Conservation (phyloP, 2,329 filamentous ascomycete genomes). For the Epicoccum sorghinum region DNA sequence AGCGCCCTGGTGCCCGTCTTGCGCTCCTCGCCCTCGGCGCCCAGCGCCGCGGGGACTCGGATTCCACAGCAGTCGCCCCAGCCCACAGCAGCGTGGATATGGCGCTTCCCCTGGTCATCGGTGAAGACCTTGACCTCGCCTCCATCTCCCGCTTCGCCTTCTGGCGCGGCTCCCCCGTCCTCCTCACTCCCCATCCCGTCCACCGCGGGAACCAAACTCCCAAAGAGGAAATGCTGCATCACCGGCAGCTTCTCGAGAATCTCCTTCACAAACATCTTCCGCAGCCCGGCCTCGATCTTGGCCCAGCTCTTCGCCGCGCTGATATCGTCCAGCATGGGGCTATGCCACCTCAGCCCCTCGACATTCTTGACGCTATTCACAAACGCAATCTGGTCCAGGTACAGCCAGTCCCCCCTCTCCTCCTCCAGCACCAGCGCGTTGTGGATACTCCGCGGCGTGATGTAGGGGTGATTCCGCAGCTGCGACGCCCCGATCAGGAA, state of each 20-base stretch:
- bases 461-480: constrained; percentile 69
- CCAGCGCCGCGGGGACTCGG: constrained; percentile 92
- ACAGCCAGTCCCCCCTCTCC: constrained; percentile 79
- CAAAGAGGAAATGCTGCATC: constrained; percentile 98
- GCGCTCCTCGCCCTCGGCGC: constrained; percentile 85
- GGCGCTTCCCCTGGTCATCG: constrained; percentile 68
- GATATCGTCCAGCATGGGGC: constrained; percentile 98
- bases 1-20: constrained; percentile 69
- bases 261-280: constrained; percentile 93
- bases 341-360: constrained; percentile 93
- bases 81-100: constrained; percentile 69
- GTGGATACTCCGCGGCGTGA: constrained; percentile 70
- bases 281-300: constrained; percentile 95
- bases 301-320: constrained; percentile 85
- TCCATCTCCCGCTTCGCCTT: constrained; percentile 54
- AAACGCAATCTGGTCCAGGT: constrained; percentile 89
- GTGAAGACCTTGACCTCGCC: constrained; percentile 63
- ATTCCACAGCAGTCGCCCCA: constrained; percentile 99
- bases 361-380: constrained; percentile 97
- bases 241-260: constrained; percentile 92
- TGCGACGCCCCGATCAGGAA: constrained; percentile 59
- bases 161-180: constrained; percentile 56
- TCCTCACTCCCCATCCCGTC: constrained; percentile 77
- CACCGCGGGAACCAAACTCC: constrained; percentile 78
- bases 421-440: constrained; percentile 87